phyloP scores from a whole-genome alignment of 106 monocot species.

The Platanthera zijinensis region DNA sequence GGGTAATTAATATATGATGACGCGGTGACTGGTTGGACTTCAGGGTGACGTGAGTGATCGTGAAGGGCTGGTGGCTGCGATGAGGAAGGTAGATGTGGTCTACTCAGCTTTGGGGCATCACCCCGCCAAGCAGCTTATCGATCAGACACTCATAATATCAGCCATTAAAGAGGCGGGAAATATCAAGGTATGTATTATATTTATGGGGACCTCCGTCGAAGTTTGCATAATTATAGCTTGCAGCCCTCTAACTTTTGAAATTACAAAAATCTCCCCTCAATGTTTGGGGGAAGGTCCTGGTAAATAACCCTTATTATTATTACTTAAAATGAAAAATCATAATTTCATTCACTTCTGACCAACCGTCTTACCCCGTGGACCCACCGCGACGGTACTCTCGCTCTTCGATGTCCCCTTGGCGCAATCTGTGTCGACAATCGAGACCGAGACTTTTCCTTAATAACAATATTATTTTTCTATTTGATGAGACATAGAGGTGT shows the following conservation, averaged over 20 bases:
- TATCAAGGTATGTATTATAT: neutral
- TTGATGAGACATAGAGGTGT: too few species aligned
- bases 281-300: too few species aligned
- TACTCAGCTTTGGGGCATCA: neutral
- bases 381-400: too few species aligned
- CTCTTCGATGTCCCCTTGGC: too few species aligned
- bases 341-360: neutral
- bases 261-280: too few species aligned
- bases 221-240: neutral
- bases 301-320: too few species aligned
- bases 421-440: too few species aligned
- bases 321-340: neutral
- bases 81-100: neutral
- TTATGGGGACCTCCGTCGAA: neutral
- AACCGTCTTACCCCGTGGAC: too few species aligned
- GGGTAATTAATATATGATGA: too few species aligned
- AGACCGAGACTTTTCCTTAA: too few species aligned
- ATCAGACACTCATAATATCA: neutral
- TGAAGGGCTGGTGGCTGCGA: neutral
- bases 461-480: too few species aligned
- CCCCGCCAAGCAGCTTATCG: neutral
- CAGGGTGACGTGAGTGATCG: neutral
- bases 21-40: neutral
- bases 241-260: neutral
- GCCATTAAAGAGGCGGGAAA: constrained; percentile 1